Conservation (phyloP, 371 early-diverging fungal species). For the Cokeromyces recurvatus region DNA sequence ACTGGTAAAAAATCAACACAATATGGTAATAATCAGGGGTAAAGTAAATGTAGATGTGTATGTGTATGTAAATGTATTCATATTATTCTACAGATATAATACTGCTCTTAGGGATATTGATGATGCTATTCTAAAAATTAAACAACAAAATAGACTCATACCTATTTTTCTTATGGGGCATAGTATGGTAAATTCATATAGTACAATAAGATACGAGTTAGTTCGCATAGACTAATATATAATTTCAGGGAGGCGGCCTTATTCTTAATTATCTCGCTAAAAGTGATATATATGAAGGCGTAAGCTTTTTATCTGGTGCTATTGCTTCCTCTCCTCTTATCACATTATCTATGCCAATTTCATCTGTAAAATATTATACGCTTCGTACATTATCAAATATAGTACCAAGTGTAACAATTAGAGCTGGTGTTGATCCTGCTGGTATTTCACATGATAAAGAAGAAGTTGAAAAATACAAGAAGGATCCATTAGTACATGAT, state of each 20-base stretch:
- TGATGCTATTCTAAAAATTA: conserved; percentile 38
- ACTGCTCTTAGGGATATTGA: conserved; percentile 50
- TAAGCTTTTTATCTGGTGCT: conserved; percentile 35
- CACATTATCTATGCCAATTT: conserved; percentile 28
- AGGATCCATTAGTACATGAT: conserved; percentile 55
- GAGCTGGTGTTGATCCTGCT: conserved; percentile 31
- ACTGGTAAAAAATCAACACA: conserved; percentile 48
- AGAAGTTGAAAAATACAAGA: conserved; percentile 39
- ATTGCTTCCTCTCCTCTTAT: conserved; percentile 45
- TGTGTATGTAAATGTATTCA: background rate
- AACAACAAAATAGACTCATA: conserved; percentile 31
- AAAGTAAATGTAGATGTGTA: conserved; percentile 3
- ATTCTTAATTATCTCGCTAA: conserved; percentile 50
- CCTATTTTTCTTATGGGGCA: conserved; percentile 65
- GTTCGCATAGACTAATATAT: background rate
- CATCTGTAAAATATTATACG: conserved; percentile 31
- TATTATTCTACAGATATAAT: conserved; percentile 18
- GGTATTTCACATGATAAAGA: conserved; percentile 45
- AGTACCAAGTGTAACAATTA: conserved; percentile 45
- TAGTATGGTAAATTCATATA: conserved; percentile 50
- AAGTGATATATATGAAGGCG: conserved; percentile 29
- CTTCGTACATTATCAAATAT: conserved; percentile 28
- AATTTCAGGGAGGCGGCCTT: conserved; percentile 51
- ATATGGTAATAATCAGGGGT: conserved; percentile 54
- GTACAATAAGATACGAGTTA: no score